phyloP scores from a whole-genome alignment of 768 basidiomycete species.

The Suillus tomentosus region DNA sequence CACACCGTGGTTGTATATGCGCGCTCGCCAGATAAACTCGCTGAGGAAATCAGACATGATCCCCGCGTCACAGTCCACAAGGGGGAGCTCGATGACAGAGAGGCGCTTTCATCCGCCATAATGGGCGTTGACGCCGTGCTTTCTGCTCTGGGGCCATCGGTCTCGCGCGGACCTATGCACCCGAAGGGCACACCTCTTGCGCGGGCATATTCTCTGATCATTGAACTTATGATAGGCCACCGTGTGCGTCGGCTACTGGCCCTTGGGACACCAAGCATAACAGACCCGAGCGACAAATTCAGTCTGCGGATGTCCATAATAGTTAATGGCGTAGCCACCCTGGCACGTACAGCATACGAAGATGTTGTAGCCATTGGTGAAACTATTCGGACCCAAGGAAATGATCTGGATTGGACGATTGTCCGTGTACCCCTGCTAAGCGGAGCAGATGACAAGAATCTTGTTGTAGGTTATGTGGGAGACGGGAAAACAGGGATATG shows the following conservation, averaged over 20 bases:
- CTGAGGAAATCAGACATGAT: conserved; percentile 48
- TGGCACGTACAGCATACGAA: conserved; percentile 60
- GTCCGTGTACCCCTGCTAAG: conserved; percentile 67
- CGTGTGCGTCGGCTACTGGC: conserved; percentile 60
- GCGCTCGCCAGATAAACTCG: conserved; percentile 64
- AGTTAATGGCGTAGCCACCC: conserved; percentile 36
- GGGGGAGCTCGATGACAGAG: conserved; percentile 56
- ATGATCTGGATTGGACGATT: conserved; percentile 67
- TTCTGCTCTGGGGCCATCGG: conserved; percentile 62
- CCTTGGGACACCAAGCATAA: conserved; percentile 68
- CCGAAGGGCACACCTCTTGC: conserved; percentile 60
- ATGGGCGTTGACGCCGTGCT: conserved; percentile 62
- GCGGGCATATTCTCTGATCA: conserved; percentile 54
- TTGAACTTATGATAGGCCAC: conserved; percentile 56
- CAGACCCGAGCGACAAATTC: conserved; percentile 59
- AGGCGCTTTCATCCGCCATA: conserved; percentile 52
- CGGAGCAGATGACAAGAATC: conserved; percentile 44
- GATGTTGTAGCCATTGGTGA: conserved; percentile 69
- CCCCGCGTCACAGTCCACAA: conserved; percentile 50
- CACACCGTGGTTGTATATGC: conserved; percentile 61
- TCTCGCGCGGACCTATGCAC: conserved; percentile 43
- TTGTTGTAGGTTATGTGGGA: conserved; percentile 67
- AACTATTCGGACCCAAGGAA: conserved; percentile 48
- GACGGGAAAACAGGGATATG: conserved; percentile 54
- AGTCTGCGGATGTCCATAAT: conserved; percentile 43